These are phyloP conservation scores for Rhododendron simsii DNA, from an alignment of 148 eudicot species.

Conservation along the genomic window DNA sequence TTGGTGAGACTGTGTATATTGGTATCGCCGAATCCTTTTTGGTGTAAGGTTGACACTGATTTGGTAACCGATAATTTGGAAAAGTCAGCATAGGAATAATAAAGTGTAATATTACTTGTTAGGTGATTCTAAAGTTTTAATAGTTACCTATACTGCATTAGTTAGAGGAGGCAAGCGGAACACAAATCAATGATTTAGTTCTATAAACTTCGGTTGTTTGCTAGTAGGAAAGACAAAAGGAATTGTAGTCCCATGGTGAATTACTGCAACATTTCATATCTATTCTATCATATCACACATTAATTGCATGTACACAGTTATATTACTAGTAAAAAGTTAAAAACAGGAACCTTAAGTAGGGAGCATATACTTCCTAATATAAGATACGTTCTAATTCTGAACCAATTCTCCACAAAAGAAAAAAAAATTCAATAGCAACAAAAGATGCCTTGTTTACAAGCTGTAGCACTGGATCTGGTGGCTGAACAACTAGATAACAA, in stretches of 20 bases:
- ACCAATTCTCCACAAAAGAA: not conserved
- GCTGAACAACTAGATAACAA: slow-evolving; percentile 32
- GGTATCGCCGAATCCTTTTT: too few relatives aligned
- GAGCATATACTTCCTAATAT: not conserved
- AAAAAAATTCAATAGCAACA: not conserved
- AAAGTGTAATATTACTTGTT: too few relatives aligned
- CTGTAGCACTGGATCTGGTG: slow-evolving; percentile 39
- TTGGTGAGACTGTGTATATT: too few relatives aligned
- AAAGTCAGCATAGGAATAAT: too few relatives aligned
- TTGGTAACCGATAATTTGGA: too few relatives aligned
- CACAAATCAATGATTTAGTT: too few relatives aligned
- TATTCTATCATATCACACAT: not conserved
- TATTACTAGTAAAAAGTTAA: not conserved
- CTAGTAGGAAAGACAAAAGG: not conserved
- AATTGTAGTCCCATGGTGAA: not conserved
- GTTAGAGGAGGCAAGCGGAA: too few relatives aligned
- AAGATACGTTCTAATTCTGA: not conserved
- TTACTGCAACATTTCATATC: not conserved
- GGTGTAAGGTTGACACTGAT: too few relatives aligned
- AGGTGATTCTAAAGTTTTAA: too few relatives aligned
- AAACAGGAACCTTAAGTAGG: not conserved
- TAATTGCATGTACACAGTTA: not conserved
- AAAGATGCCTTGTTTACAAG: slow-evolving; percentile 21
- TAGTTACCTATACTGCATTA: too few relatives aligned
- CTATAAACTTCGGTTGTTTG: too few relatives aligned